Percentiles rank a stretch among this genome's conserved stretches.
Evolutionary conservation across 2,329 filamentous ascomycete species (phyloP).

Genomic region (Bipolaris cookei): DNA sequence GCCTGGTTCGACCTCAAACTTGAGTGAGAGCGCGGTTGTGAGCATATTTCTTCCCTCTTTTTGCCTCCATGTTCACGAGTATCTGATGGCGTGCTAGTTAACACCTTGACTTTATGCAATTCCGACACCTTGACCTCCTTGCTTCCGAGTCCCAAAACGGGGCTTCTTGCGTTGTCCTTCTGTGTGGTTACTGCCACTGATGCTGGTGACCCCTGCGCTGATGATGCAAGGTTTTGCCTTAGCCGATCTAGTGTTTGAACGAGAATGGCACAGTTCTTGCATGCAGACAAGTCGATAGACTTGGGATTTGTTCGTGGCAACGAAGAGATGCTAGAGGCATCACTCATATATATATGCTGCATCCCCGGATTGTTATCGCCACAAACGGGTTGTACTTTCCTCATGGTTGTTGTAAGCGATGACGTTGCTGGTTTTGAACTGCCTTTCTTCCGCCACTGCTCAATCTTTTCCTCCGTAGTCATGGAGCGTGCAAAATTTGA

Average conservation of each 20-base stretch:
- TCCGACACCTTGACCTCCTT: not conserved
- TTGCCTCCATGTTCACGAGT: not conserved
- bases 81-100: not conserved
- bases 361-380: constrained; percentile 17
- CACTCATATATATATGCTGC: constrained; percentile 28
- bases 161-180: not conserved
- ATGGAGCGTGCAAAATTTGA: constrained; percentile 32
- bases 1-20: not conserved
- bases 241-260: constrained; percentile 32
- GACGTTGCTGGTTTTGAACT: not conserved
- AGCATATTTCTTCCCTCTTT: not conserved
- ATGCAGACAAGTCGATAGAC: constrained; percentile 6
- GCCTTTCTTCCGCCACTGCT: constrained; percentile 23
- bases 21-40: not conserved
- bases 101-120: not conserved
- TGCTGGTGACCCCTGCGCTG: not conserved
- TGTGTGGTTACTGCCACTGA: not conserved
- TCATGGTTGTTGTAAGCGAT: not conserved
- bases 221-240: constrained; percentile 23
- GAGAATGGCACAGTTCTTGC: constrained; percentile 36
- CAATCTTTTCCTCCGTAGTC: constrained; percentile 33
- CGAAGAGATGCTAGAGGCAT: not conserved
- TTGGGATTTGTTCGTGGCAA: not conserved
- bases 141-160: not conserved
- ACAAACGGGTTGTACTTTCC: constrained; percentile 23